Evolutionary conservation across 2,329 filamentous ascomycete genomes (phyloP), one percentile per base, ranked within the genome.

Genomic region (Fusarium torulosum): DNA sequence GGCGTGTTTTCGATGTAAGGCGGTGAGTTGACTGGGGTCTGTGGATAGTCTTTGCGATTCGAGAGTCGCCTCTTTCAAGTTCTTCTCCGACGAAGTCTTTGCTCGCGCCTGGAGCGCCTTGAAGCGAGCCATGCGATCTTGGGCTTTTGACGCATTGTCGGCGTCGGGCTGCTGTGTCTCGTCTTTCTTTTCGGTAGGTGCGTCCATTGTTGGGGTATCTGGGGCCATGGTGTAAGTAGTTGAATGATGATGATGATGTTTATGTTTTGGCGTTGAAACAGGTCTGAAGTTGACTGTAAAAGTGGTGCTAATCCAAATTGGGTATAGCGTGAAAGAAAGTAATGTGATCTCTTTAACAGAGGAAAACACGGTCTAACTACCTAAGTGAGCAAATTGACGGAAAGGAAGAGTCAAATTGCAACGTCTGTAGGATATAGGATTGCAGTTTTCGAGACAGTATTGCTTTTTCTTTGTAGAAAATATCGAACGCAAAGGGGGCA

Each of bases 31-130:
- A 5, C 86, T 86, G 7, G 93, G 92, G 75, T 97, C 93, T 25
- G 90, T 89, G 5, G 91, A 87, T 50, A 94, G 84, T 41, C 93
- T 90, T 75, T 94, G 91, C 17, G 92, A 91, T 81, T 97, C 94
- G 47, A 89, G 89, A 29, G 91, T 91, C 9, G 93, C 93, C 78
- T 94, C 94, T 76, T 93, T 91, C 67, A 96, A 82, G 75, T 97
- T 98, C 65, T 86, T 88, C 75, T 89, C 84, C 2, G 89, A 86
- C 0, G 90, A 91, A 59, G 85, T 83, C 83, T 94, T 89, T 49
- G 91, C 91, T 73, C 93, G 91, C 25, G 91, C 91, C 79, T 96
- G 90, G 17, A 97, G 88, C 5, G 92, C 91, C 77, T 94, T 94
- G 84, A 97, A 97, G 68, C 92, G 90, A 49, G 92, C 92, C 79